Conservation (phyloP, 768 basidiomycete species). For the Infundibulicybe gibba region DNA sequence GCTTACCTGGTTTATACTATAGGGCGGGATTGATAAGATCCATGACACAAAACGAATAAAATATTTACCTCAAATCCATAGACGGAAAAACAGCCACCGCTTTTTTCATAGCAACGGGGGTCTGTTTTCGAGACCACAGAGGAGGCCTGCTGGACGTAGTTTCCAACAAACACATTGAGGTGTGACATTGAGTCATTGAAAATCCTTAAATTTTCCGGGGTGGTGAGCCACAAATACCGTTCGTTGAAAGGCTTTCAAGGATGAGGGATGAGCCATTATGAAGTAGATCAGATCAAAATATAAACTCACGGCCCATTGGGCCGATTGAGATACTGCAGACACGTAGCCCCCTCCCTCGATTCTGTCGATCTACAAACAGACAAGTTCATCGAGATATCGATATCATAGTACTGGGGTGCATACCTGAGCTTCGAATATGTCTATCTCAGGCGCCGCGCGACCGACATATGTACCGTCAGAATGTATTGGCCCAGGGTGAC, state of each 20-base stretch:
- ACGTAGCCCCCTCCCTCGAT: constrained; percentile 30
- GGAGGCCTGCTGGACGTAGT: constrained; percentile 73
- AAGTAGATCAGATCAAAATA: not conserved
- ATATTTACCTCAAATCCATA: constrained; percentile 74
- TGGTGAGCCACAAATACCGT: constrained; percentile 66
- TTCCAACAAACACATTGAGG: constrained; percentile 67
- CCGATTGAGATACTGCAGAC: constrained; percentile 73
- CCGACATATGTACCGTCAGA: constrained; percentile 77
- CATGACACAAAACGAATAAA: not conserved
- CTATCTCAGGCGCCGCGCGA: constrained; percentile 85
- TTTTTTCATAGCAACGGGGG: constrained; percentile 63
- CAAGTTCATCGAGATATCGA: not conserved
- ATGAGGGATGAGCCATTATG: not conserved
- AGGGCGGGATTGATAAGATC: not conserved
- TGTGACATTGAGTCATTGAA: constrained; percentile 46
- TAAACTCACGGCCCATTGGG: constrained; percentile 71
- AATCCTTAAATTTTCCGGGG: constrained; percentile 57
- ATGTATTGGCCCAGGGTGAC: constrained; percentile 80
- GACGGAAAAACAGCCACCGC: constrained; percentile 55
- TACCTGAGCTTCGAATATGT: constrained; percentile 82
- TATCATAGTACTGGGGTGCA: not conserved
- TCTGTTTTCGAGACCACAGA: constrained; percentile 70
- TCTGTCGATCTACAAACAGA: constrained; percentile 36
- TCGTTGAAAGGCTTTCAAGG: constrained; percentile 66
- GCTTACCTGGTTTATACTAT: constrained; percentile 39